Base-by-base conservation (phyloP, 2,329 filamentous ascomycete species). In the Colletotrichum sp. region DNA sequence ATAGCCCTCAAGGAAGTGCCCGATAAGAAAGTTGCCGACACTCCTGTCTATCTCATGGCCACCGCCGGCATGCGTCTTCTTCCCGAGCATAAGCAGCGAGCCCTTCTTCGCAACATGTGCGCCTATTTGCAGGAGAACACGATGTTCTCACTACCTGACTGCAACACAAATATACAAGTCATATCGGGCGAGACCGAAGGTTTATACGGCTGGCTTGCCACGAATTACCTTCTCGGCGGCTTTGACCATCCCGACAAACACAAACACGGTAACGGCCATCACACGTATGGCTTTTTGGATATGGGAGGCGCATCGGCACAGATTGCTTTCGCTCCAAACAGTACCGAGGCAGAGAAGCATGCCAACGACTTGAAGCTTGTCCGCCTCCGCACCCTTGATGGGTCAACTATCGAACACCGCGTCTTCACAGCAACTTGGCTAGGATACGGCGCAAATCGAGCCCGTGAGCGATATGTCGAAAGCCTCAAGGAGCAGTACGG, bases 251-350 rank as follows among this genome's bases (percentile, higher is more conserved):
- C 95, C 0, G 87, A 93, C 67, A 86, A 92, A 16, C 95, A 98
- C 80, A 88, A 92, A 69, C 95, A 98, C 83, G 96, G 95, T 69
- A 96, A 98, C 79, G 92, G 91, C 30, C 97, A 99, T 83, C 95
- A 96, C 81, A 99, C 97, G 0, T 99, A 99, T 84, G 97, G 97
- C 1, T 99, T 99, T 81, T 88, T 99, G 76, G 97, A 99, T 83
- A 99, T 99, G 98, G 97, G 97, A 66, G 97, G 97, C 68, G 97
- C 97, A 30, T 99, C 96, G 0, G 96, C 97, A 18, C 97, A 99
- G 86, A 99, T 99, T 81, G 97, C 98, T 0, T 99, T 99, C 84
- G 96, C 96, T 3, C 97, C 97, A 2, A 99, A 99, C 84, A 87
- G 91, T 6, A 99, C 97, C 2, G 97, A 99, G 84, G 93, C 96